Conservation (phyloP, 805 yeast species). For the Hanseniaspora lindneri region DNA sequence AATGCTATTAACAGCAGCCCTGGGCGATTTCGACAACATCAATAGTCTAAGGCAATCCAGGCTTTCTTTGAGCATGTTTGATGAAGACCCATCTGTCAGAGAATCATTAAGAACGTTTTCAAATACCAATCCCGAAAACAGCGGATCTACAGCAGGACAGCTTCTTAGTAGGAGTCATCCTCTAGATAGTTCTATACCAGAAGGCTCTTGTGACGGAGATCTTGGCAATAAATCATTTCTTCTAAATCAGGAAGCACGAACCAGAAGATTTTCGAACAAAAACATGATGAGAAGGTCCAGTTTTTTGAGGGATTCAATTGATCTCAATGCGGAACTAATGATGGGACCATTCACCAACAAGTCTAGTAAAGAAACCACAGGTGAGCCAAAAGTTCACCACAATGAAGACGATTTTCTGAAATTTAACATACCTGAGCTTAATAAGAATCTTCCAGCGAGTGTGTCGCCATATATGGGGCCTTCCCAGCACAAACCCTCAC, state of each 20-base stretch:
- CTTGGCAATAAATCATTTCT: not conserved
- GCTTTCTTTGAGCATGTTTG: constrained; percentile 14
- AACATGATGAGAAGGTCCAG: constrained; percentile 5
- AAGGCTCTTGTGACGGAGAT: not conserved
- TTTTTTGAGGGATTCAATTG: constrained; percentile 11
- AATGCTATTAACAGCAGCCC: constrained; percentile 3
- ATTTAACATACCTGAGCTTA: constrained; percentile 6
- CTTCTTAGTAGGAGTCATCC: not conserved
- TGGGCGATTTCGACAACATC: constrained; percentile 11
- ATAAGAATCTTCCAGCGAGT: constrained; percentile 1
- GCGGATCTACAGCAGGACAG: not conserved
- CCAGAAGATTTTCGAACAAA: constrained; percentile 6
- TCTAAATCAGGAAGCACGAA: not conserved
- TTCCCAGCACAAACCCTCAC: not conserved
- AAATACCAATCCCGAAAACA: not conserved
- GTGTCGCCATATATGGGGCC: constrained; percentile 12
- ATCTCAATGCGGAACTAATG: constrained; percentile 14
- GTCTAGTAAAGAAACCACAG: constrained; percentile 8
- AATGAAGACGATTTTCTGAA: constrained; percentile 12
- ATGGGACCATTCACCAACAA: constrained; percentile 11
- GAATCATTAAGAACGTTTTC: constrained; percentile 10
- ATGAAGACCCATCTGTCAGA: constrained; percentile 12
- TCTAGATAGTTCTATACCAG: not conserved
- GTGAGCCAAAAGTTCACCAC: constrained; percentile 5
- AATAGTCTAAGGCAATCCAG: constrained; percentile 11